Evolutionary conservation across 1,139 yeast species (phyloP).

Genomic region (Saccharomyces hybrid): DNA sequence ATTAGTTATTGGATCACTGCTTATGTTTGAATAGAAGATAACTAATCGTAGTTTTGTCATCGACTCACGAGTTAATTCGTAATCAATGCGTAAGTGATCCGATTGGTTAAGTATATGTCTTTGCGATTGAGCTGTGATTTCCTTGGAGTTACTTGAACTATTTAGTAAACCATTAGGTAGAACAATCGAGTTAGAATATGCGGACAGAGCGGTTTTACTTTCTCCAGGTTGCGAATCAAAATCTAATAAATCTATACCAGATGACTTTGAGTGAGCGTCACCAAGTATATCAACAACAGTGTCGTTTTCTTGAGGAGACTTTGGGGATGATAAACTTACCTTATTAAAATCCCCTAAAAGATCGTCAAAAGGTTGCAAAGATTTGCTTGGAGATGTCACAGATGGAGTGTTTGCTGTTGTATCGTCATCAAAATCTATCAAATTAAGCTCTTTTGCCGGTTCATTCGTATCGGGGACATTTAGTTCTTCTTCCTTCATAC

Average conservation of each 20-base stretch:
- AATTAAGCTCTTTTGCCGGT: conserved; percentile 40
- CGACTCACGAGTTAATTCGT: conserved; percentile 38
- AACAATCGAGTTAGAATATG: conserved; percentile 26
- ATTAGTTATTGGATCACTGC: conserved; percentile 41
- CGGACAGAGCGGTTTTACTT: conserved; percentile 1
- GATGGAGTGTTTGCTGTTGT: conserved; percentile 30
- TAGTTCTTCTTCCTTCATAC: conserved; percentile 29
- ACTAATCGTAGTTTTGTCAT: conserved; percentile 39
- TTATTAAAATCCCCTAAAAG: conserved; percentile 51
- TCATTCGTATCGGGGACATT: background rate
- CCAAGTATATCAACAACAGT: background rate
- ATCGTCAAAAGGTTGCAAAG: conserved; percentile 13
- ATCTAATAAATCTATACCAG: conserved; percentile 36
- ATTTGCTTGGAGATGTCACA: conserved; percentile 5
- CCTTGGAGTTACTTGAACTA: conserved; percentile 30
- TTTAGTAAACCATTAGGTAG: conserved; percentile 42
- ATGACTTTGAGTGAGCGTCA: conserved; percentile 10
- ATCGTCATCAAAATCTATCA: conserved; percentile 78
- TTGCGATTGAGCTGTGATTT: background rate
- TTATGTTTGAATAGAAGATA: conserved; percentile 38
- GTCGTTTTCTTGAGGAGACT: conserved; percentile 15
- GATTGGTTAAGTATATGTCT: conserved; percentile 38
- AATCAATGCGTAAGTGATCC: conserved; percentile 45
- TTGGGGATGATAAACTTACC: conserved; percentile 40
- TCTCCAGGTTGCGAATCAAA: conserved; percentile 37